Conservation (phyloP, 345 rosid species). For the Cochlearia excelsa region DNA sequence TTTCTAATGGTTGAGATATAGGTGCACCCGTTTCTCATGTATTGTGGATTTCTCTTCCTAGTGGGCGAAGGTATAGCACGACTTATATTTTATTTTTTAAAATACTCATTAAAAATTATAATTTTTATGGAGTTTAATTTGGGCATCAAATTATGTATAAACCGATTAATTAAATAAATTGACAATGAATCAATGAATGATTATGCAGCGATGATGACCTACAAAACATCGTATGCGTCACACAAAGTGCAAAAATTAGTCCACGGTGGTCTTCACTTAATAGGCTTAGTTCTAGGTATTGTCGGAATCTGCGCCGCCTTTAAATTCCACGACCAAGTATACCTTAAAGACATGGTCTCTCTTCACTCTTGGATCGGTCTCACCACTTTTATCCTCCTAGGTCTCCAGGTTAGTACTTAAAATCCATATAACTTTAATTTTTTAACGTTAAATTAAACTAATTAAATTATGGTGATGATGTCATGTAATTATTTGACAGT, state of each 20-base stretch:
- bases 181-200: background rate
- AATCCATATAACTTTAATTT: background rate
- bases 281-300: constrained; percentile 54
- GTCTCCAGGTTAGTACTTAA: constrained; percentile 52
- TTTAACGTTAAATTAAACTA: background rate
- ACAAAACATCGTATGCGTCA: constrained; percentile 46
- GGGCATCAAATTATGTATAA: no score
- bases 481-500: constrained; percentile 39
- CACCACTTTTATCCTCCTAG: constrained; percentile 53
- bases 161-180: no score
- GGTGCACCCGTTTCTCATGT: constrained; percentile 93
- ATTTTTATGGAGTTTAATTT: no score
- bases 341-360: constrained; percentile 47
- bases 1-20: constrained; percentile 30
- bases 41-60: constrained; percentile 68
- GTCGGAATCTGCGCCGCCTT: constrained; percentile 75
- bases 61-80: constrained; percentile 58
- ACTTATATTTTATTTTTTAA: background rate
- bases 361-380: constrained; percentile 91
- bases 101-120: no score
- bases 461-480: background rate
- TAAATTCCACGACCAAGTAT: constrained; percentile 63
- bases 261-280: constrained; percentile 60
- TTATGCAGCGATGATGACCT: constrained; percentile 75
- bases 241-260: constrained; percentile 41